Evolutionary conservation across 495 filamentous ascomycete genomes (phyloP).

Genomic region (Podospora pseudocomata): DNA sequence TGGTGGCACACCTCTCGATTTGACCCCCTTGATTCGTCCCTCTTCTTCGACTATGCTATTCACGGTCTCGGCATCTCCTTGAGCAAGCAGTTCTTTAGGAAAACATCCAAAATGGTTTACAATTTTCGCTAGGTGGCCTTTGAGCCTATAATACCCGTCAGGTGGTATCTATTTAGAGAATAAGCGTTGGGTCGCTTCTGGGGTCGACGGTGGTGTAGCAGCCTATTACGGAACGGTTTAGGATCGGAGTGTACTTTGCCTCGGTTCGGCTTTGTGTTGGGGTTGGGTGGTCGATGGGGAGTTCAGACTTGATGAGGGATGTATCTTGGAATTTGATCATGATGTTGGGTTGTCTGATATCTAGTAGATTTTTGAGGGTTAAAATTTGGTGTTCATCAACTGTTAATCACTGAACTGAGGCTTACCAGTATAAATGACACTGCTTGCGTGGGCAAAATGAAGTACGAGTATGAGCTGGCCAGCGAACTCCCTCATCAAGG

Average conservation of each 20-base stretch:
- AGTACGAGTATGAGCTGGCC: constrained; percentile 11
- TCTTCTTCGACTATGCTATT: constrained; percentile 16
- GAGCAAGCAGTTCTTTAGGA: constrained; percentile 23
- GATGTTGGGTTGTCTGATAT: constrained; percentile 24
- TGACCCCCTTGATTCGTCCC: background rate
- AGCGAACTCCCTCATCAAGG: constrained; percentile 11
- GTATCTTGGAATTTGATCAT: constrained; percentile 20
- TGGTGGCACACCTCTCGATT: background rate
- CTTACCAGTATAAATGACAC: constrained; percentile 17
- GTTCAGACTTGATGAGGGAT: constrained; percentile 15
- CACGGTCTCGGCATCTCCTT: constrained; percentile 22
- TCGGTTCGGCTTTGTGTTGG: too few relatives aligned
- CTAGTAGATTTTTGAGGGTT: background rate
- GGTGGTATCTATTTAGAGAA: constrained; percentile 10
- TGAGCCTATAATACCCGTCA: constrained; percentile 19
- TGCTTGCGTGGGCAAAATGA: constrained; percentile 15
- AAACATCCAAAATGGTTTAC: constrained; percentile 27
- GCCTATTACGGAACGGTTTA: too few relatives aligned
- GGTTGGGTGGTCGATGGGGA: background rate
- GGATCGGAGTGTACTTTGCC: too few relatives aligned
- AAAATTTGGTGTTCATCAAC: too few relatives aligned
- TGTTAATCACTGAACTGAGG: background rate
- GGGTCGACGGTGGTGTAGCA: background rate
- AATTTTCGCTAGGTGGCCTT: constrained; percentile 27
- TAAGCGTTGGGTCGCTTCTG: constrained; percentile 8